Base-by-base conservation (phyloP, 2,329 filamentous ascomycete genomes). In the Trichoderma atroviride region DNA sequence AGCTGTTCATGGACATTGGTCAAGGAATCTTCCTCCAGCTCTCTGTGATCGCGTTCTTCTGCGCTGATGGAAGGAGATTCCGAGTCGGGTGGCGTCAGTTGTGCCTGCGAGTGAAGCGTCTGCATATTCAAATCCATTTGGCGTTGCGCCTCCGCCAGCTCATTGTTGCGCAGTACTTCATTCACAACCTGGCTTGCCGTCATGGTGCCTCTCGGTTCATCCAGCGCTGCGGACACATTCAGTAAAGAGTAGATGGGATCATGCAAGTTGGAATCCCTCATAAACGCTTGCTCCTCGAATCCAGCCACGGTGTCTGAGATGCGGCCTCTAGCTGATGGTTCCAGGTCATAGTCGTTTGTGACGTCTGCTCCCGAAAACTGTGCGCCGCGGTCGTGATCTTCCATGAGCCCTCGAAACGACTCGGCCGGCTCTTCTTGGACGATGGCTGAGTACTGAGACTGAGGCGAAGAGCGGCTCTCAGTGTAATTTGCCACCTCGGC, bases 381-480 rank as follows among this genome's bases (percentile, higher is more conserved):
- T 16, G 43, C 64, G 22, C 64, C 55, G 53, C 53, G 53, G n/a
- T 67, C 55, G 50, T 52, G 55, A 37, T 50, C 53, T 11, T 67
- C 64, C 40, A 67, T 57, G 14, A 67, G 64, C 3, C 55, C 64
- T 29, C 14, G 64, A 52, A 67, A 67, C 9, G 65, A 68, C 19
- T 55, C 57, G 35, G 65, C 43, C 13, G 65, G 63, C 24, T 67
- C 61, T 31, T 22, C 27, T 37, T 57, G 56, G 6, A 4, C 43
- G 37, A 33, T 13, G n/a, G 35, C 22, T 27, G 63, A 61, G n/a
- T 61, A 47, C 50, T 68, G 69, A 55, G 62, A 55, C 37, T 59
- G 56, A 50, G 52, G 53, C 24, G 68, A 70, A 16, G 68, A 70
- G 47, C 65, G 69, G 31, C 64, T 68, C 33, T 66, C 62, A 7